A percentile compares a stretch with the other conserved stretches of the same genome.
phyloP scores from a whole-genome alignment of 164 flowering plant species.

The Santalum album region DNA sequence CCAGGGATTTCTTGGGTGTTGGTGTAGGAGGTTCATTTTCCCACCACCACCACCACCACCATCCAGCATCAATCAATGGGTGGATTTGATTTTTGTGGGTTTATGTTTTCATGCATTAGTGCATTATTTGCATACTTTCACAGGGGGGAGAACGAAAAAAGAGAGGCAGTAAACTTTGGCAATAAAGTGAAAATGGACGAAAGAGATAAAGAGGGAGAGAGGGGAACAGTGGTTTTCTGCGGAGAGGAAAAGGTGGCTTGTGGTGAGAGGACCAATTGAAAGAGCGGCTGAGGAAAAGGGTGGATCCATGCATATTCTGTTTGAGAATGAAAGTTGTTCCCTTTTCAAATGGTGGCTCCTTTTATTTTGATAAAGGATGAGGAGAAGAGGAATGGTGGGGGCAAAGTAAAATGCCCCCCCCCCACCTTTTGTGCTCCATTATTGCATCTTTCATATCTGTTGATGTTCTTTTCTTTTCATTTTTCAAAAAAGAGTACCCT shows the following conservation, averaged over 20 bases:
- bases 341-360: conserved; percentile 29
- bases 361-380: conserved; percentile 14
- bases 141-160: neutral
- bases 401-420: conserved; percentile 22
- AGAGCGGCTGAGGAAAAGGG: conserved; percentile 11
- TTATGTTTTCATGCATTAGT: conserved; percentile 1
- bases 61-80: conserved; percentile 53
- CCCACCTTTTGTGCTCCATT: conserved; percentile 35
- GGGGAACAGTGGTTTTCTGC: conserved; percentile 10
- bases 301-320: conserved; percentile 57
- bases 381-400: conserved; percentile 20
- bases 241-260: conserved; percentile 19
- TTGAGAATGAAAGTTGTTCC: conserved; percentile 33
- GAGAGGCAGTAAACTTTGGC: conserved; percentile 7
- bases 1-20: conserved; percentile 90
- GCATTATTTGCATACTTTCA: conserved; percentile 3
- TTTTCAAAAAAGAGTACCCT: neutral
- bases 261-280: conserved; percentile 7
- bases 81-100: conserved; percentile 42
- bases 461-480: conserved; percentile 17
- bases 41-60: conserved; percentile 20
- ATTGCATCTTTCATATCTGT: conserved; percentile 33
- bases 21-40: conserved; percentile 56
- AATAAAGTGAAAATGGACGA: conserved; percentile 4
- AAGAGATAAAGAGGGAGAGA: conserved; percentile 1